Percentiles rank a stretch among this genome's conserved stretches.
phyloP scores from a whole-genome alignment of 768 basidiomycete species.

The Amanita rubescens region DNA sequence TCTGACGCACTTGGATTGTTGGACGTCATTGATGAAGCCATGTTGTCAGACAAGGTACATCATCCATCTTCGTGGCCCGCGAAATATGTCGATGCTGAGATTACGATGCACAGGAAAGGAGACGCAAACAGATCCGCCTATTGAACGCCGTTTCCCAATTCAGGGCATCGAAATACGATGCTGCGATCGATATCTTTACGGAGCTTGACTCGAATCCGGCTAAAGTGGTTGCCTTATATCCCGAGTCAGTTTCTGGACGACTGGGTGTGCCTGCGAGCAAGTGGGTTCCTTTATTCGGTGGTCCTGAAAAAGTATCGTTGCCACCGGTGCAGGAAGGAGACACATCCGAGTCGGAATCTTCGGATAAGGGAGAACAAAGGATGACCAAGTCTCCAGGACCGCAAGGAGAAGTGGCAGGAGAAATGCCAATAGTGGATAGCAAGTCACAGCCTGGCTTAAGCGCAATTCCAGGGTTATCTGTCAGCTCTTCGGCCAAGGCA shows the following conservation, averaged over 20 bases:
- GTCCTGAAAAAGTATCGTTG: conserved; percentile 32
- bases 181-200: conserved; percentile 82
- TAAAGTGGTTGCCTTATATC: conserved; percentile 87
- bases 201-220: conserved; percentile 89
- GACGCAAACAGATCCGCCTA: conserved; percentile 53
- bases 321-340: conserved; percentile 14
- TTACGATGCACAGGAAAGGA: conserved; percentile 35
- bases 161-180: conserved; percentile 56
- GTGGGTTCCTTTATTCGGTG: conserved; percentile 85
- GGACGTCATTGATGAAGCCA: conserved; percentile 53
- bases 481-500: background rate
- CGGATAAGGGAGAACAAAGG: conserved; percentile 11
- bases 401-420: background rate
- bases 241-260: conserved; percentile 72
- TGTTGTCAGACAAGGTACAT: conserved; percentile 59
- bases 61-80: background rate
- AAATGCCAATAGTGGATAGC: background rate
- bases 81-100: background rate
- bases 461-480: background rate
- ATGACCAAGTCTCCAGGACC: background rate
- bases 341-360: background rate
- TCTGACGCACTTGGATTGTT: conserved; percentile 75
- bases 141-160: conserved; percentile 80
- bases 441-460: background rate
- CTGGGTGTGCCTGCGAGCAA: conserved; percentile 57